Evolutionary conservation across 192 early-diverging fungal species (phyloP), one percentile per base, ranked within the genome.

Genomic region (Bifiguratus adelaidae): DNA sequence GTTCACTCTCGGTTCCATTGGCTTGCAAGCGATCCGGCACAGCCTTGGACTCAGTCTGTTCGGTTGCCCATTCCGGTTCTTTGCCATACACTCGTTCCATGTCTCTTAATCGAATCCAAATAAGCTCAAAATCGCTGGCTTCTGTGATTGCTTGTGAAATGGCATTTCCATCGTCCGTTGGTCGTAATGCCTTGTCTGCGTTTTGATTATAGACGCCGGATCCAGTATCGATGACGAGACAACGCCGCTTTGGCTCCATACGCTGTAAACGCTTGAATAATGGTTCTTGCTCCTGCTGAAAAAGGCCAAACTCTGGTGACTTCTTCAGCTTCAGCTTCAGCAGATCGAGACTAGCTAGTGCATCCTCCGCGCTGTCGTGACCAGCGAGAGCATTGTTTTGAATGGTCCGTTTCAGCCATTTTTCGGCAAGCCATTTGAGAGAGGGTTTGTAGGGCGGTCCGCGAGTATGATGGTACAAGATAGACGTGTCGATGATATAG

Each of bases 331-430:
- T 80, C 28, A 73, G 50, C 51, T 76, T 68, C 25, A 80, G 56
- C 0, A 88, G 40, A 55, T 88, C 82, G 41, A 88, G 51, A 15
- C 69, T 68, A 7, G 81, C 73, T 16, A 51, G 44, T 11, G 85
- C 80, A 74, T 88, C 85, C 53, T 85, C 79, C 16, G 63, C 52
- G 47, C 73, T 73, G 58, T 85, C 81, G 67, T 88, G 85, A 27
- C 85, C 82, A 40, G 55, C 48, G 3, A 42, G 49, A 3, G 23
- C 26, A 33, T 67, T 50, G 18, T 27, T 47, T 44, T 87, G 85
- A 50, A 88, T 85, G 11, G 47, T 22, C 30, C 74, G 60, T 7
- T 71, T 54, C 6, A 88, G 50, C 41, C 70, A 58, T 30, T 56
- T 56, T 11, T 73, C 57, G 3, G 73, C 43, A 2, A 88, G 63